These are phyloP conservation scores for Neonectria ditissima DNA, from an alignment of 2,329 filamentous ascomycete species.

Conservation along the genomic window DNA sequence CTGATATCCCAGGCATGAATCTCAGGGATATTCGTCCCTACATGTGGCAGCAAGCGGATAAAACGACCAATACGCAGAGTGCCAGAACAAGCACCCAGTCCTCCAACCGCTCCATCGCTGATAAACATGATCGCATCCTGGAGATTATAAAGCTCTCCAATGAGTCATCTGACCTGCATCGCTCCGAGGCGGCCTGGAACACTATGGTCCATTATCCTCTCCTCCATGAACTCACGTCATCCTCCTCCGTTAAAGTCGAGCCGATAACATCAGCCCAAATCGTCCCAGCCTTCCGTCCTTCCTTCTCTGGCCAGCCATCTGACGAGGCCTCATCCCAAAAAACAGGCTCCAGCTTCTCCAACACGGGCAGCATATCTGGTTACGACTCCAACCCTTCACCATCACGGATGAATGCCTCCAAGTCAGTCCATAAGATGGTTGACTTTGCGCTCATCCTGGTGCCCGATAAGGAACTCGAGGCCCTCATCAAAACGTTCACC, in stretches of 20 bases:
- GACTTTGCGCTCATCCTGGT: slow-evolving; percentile 24
- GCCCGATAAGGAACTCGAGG: slow-evolving; percentile 6
- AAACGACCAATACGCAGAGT: background rate
- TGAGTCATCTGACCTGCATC: slow-evolving; percentile 8
- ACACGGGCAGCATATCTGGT: background rate
- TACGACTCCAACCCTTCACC: background rate
- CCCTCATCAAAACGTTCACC: slow-evolving; percentile 7
- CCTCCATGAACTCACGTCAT: slow-evolving; percentile 9
- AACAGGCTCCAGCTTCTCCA: slow-evolving; percentile 3
- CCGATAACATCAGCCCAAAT: slow-evolving; percentile 24
- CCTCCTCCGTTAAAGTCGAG: slow-evolving; percentile 13
- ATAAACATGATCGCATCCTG: slow-evolving; percentile 9
- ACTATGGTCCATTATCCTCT: slow-evolving; percentile 13
- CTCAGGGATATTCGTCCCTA: background rate
- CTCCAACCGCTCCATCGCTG: background rate
- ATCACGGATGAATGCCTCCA: background rate
- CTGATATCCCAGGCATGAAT: background rate
- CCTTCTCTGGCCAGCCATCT: background rate
- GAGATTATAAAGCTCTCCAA: slow-evolving; percentile 12
- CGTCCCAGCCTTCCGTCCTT: slow-evolving; percentile 16
- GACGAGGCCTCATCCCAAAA: slow-evolving; percentile 1
- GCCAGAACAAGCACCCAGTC: background rate
- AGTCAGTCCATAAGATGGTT: slow-evolving; percentile 28
- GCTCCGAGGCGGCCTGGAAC: slow-evolving; percentile 26
- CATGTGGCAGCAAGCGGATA: slow-evolving; percentile 15